A percentile compares a stretch with the other conserved stretches of the same genome.
These are phyloP conservation scores for Hura crepitans DNA, from an alignment of 441 rosid genomes.

Conservation along the genomic window DNA sequence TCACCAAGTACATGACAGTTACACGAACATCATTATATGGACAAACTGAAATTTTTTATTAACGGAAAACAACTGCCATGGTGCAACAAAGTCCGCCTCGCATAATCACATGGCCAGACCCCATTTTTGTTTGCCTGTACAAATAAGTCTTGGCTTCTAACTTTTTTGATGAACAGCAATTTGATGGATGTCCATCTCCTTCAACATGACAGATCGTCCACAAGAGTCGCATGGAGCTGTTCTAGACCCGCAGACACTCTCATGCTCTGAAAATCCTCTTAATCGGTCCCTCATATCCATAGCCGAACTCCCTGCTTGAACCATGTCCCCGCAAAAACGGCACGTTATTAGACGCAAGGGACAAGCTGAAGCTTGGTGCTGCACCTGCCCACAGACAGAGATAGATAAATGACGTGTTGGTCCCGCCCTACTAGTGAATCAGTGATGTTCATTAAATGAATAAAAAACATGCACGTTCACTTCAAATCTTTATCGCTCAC, in stretches of 20 bases:
- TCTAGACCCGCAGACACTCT: constrained; percentile 85
- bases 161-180: constrained; percentile 77
- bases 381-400: constrained; percentile 44
- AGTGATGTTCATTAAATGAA: neutral
- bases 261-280: constrained; percentile 85
- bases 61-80: neutral
- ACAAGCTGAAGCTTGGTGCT: constrained; percentile 72
- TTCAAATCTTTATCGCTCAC: neutral
- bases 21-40: constrained; percentile 4
- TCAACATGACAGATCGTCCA: constrained; percentile 88
- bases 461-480: neutral
- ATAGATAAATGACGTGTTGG: neutral
- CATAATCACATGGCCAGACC: neutral
- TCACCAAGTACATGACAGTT: too few species aligned
- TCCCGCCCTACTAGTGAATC: neutral
- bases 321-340: constrained; percentile 92
- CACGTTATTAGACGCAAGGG: constrained; percentile 66
- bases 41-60: too few species aligned
- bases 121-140: neutral
- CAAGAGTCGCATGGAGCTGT: constrained; percentile 91
- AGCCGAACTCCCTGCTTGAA: constrained; percentile 73
- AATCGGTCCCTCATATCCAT: constrained; percentile 64
- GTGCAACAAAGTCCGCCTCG: neutral
- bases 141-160: constrained; percentile 20
- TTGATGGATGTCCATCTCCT: constrained; percentile 95